Evolutionary conservation across 2,329 filamentous ascomycete species (phyloP).

Genomic region (Verticillium nubilum): DNA sequence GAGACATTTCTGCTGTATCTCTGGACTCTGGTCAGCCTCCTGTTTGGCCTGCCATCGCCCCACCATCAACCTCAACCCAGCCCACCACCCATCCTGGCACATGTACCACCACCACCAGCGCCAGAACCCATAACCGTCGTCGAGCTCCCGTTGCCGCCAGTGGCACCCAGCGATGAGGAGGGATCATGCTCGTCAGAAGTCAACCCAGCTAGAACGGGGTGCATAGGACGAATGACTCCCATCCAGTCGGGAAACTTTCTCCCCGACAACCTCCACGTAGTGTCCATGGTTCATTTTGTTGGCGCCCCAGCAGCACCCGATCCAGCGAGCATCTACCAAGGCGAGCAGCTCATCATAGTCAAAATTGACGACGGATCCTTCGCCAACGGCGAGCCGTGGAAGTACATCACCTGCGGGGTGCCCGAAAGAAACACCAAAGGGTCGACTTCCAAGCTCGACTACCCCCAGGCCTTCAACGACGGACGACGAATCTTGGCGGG

Average conservation of each 20-base stretch:
- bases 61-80: neutral
- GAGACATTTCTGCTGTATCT: neutral
- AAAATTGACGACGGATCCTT: conserved; percentile 35
- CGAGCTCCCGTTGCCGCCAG: conserved; percentile 30
- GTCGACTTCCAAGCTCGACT: conserved; percentile 20
- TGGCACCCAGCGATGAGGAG: conserved; percentile 14
- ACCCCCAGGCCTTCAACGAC: conserved; percentile 36
- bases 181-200: conserved; percentile 26
- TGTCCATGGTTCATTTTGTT: conserved; percentile 30
- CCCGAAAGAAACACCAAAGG: conserved; percentile 22
- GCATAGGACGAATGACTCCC: conserved; percentile 18
- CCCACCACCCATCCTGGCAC: neutral
- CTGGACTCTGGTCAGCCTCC: neutral
- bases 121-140: conserved; percentile 28
- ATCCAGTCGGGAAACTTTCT: conserved; percentile 22
- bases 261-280: conserved; percentile 36
- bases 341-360: conserved; percentile 34
- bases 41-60: neutral
- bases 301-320: conserved; percentile 34
- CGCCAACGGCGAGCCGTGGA: conserved; percentile 38
- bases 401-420: conserved; percentile 40
- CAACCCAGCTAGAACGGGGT: conserved; percentile 31
- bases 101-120: conserved; percentile 16
- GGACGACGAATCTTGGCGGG: conserved; percentile 28
- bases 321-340: conserved; percentile 33